Base-by-base conservation (phyloP, 106 monocot species). In the Allium fistulosum region DNA sequence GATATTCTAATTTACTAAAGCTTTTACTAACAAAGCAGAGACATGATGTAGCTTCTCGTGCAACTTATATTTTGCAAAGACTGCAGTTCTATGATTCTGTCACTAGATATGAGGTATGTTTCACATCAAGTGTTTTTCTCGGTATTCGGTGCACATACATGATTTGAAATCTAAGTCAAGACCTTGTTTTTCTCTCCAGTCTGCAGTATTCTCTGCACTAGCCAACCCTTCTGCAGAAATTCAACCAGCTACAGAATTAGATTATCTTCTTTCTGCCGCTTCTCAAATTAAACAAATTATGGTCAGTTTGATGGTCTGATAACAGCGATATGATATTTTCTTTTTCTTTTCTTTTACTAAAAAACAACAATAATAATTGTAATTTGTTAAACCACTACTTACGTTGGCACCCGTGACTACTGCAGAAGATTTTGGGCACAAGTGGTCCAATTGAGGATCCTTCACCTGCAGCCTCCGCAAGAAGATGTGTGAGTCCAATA, bases 31-130 rank as follows among this genome's bases (percentile, higher is more conserved):
- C 74, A 59, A 90, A 83, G 51, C 80, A 90, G 68, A 78, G 87
- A n/a, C 83, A 86, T 80, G 97, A 92, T 81, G 63, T 99, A 76
- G 92, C 90, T 60, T 90, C 87, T 55, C 82, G 89, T 74, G 68
- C 87, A 48, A 79, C 89, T 7, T 87, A 87, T 80, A 57, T 92
- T 52, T 74, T 99, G 55, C 89, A 99, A 57, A 88, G 97, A 3
- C 75, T 99, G 74, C 86, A 79, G 51, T 80, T 76, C 28, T 99
- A 85, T 81, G 89, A 99, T 79, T 68, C 85, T 64, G 63, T 79
- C 22, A 83, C 74, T 15, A 87, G 71, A 93, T 99, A 81, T 69
- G 97, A 99, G 97, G 97, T 96, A 45, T 76, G 37, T 73, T 58
- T 17, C 51, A 50, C 64, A 49, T 22, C 67, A 47, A 18, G 61